phyloP scores from a whole-genome alignment of 1,284 basidiomycete genomes.

The Trametes hirsuta region DNA sequence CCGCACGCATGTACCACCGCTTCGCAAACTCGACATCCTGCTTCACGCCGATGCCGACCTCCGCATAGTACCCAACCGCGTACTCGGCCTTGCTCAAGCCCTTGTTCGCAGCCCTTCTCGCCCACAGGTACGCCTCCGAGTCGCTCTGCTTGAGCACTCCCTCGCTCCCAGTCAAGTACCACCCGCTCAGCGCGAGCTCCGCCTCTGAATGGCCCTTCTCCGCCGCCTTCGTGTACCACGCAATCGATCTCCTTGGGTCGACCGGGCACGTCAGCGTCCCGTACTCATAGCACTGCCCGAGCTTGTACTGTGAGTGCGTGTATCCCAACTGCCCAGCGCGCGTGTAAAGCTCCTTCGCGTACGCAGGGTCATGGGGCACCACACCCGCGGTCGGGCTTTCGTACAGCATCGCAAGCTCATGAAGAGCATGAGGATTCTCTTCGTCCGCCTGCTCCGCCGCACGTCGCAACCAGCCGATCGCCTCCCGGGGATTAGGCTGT shows the following conservation, averaged over 20 bases:
- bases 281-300: conserved; percentile 95
- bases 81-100: conserved; percentile 94
- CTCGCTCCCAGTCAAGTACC: conserved; percentile 96
- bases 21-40: conserved; percentile 96
- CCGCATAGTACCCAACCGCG: conserved; percentile 96
- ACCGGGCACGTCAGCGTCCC: conserved; percentile 89
- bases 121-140: conserved; percentile 97
- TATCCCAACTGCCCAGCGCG: conserved; percentile 95
- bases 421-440: conserved; percentile 97
- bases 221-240: conserved; percentile 98
- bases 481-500: conserved; percentile 86
- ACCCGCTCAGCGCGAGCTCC: conserved; percentile 94
- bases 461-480: conserved; percentile 92
- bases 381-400: conserved; percentile 73
- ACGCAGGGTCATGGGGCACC: conserved; percentile 74
- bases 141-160: conserved; percentile 97
- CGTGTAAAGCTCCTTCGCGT: conserved; percentile 88
- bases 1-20: conserved; percentile 98
- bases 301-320: conserved; percentile 92
- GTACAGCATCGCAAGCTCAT: conserved; percentile 93
- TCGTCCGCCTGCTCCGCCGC: conserved; percentile 98
- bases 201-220: conserved; percentile 95
- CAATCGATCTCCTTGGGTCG: conserved; percentile 92
- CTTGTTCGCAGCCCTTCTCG: conserved; percentile 90
- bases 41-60: conserved; percentile 97